phyloP scores from a whole-genome alignment of 768 basidiomycete genomes.

The Lactarius akahatsu region DNA sequence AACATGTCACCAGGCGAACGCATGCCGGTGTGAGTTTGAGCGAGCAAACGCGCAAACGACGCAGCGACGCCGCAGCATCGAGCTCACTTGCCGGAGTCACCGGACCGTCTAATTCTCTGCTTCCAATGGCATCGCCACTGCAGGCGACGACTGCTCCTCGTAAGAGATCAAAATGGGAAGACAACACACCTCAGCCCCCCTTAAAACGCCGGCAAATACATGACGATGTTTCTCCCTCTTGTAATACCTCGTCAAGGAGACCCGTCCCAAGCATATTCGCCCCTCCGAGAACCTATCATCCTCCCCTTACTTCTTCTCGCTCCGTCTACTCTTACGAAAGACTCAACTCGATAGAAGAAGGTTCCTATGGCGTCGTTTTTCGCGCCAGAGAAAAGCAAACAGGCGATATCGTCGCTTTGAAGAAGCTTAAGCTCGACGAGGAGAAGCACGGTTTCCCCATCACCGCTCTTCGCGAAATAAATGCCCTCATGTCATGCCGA shows the following conservation, averaged over 20 bases:
- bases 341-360: conserved; percentile 98
- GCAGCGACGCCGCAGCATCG: neutral
- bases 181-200: conserved; percentile 39
- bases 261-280: conserved; percentile 56
- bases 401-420: conserved; percentile 93
- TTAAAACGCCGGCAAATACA: conserved; percentile 58
- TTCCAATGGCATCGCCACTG: neutral
- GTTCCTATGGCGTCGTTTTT: conserved; percentile 96
- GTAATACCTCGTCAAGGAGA: conserved; percentile 29
- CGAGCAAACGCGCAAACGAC: neutral
- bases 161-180: conserved; percentile 78
- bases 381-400: conserved; percentile 94
- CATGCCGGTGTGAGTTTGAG: conserved; percentile 1
- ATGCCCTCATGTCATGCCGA: conserved; percentile 91
- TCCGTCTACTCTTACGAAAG: conserved; percentile 94
- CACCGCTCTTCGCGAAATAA: conserved; percentile 91
- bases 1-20: conserved; percentile 54
- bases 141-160: conserved; percentile 46
- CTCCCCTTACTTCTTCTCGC: conserved; percentile 79
- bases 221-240: conserved; percentile 29
- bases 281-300: conserved; percentile 74
- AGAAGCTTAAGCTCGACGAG: conserved; percentile 97
- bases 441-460: conserved; percentile 99
- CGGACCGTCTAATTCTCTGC: no score
- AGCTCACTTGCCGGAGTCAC: neutral